phyloP scores from a whole-genome alignment of 1,284 basidiomycete genomes.

The Nidula niveotomentosa region DNA sequence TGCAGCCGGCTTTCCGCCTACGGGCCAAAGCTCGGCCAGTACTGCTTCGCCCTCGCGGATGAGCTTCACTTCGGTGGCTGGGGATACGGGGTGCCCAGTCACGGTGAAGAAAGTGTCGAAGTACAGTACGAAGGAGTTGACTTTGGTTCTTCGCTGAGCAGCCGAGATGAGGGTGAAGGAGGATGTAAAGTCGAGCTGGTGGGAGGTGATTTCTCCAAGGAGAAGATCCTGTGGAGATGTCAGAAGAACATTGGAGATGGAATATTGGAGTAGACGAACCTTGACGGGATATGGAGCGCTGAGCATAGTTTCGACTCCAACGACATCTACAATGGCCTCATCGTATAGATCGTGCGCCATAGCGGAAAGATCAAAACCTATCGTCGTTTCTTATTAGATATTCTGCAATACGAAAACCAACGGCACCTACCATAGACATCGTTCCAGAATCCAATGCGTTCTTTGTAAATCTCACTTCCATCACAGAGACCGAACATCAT shows the following conservation, averaged over 20 bases:
- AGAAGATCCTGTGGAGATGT: constrained; percentile 63
- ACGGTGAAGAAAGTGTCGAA: constrained; percentile 92
- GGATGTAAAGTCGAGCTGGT: constrained; percentile 79
- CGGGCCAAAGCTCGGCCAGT: constrained; percentile 77
- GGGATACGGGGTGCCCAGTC: constrained; percentile 52
- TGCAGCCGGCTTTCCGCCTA: constrained; percentile 32
- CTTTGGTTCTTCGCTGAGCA: constrained; percentile 56
- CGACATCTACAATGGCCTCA: constrained; percentile 83
- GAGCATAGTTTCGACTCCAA: constrained; percentile 68
- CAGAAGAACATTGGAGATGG: constrained; percentile 1
- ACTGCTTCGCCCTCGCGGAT: constrained; percentile 57
- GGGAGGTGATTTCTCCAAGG: constrained; percentile 60
- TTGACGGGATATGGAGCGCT: constrained; percentile 72
- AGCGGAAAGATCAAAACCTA: constrained; percentile 82
- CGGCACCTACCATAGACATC: constrained; percentile 78
- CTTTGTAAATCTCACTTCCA: constrained; percentile 73
- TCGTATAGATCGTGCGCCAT: constrained; percentile 75
- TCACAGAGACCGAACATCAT: constrained; percentile 86
- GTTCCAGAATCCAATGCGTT: constrained; percentile 87
- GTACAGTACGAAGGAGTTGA: constrained; percentile 87
- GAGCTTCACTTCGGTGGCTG: constrained; percentile 48
- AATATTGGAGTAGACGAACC: constrained; percentile 33
- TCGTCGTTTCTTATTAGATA: neutral
- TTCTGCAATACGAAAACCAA: neutral
- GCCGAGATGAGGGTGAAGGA: constrained; percentile 71